A percentile compares a stretch with the other conserved stretches of the same genome.
Evolutionary conservation across 768 basidiomycete species (phyloP).

Genomic region (Coprinopsis sp.): DNA sequence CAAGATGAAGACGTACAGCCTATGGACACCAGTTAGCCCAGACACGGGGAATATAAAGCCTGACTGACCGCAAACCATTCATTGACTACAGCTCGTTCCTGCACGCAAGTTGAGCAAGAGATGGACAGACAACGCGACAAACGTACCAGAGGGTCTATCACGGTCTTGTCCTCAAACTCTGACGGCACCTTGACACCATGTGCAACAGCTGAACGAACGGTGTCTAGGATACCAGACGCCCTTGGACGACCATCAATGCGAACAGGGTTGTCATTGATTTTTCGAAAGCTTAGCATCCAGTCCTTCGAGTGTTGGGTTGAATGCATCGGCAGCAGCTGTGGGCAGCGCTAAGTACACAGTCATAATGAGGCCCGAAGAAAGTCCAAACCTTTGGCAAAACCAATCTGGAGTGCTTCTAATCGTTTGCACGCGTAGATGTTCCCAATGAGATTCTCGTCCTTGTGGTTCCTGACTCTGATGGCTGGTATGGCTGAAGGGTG

Average conservation of each 20-base stretch:
- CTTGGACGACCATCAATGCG: constrained; percentile 73
- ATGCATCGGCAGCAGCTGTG: constrained; percentile 62
- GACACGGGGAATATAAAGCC: neutral
- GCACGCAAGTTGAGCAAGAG: neutral
- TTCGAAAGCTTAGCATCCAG: constrained; percentile 66
- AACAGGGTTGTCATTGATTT: constrained; percentile 62
- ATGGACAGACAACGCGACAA: too few relatives aligned
- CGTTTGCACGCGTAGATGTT: constrained; percentile 68
- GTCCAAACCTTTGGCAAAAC: constrained; percentile 65
- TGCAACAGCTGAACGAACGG: constrained; percentile 58
- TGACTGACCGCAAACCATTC: constrained; percentile 71
- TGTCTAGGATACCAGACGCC: constrained; percentile 60
- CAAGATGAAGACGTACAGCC: too few relatives aligned
- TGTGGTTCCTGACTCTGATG: constrained; percentile 58
- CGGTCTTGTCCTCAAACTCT: constrained; percentile 62
- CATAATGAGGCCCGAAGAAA: too few relatives aligned
- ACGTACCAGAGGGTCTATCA: constrained; percentile 56
- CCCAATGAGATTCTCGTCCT: constrained; percentile 68
- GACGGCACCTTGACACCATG: constrained; percentile 68
- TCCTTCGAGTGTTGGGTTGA: constrained; percentile 55
- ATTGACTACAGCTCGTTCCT: constrained; percentile 70
- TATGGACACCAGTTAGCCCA: too few relatives aligned
- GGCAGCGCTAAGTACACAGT: too few relatives aligned
- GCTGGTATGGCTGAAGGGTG: constrained; percentile 39
- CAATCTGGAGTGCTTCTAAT: constrained; percentile 54